Conservation (phyloP, 2,329 filamentous ascomycete genomes). For the Fusarium sp. region DNA sequence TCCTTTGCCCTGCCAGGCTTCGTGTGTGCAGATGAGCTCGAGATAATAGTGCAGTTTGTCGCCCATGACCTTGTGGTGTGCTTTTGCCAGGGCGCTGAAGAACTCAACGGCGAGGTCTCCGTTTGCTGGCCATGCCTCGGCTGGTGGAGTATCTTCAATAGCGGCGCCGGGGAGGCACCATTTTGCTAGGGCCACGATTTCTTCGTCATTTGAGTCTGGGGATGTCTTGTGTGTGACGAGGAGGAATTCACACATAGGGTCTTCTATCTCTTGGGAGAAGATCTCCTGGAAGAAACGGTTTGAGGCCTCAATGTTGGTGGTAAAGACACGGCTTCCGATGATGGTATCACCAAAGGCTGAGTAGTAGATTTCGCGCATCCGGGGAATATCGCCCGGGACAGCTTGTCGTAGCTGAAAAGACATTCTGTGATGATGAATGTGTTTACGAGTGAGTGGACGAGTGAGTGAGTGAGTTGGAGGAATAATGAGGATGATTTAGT, state of each 20-base stretch:
- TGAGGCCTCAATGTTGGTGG: conserved; percentile 43
- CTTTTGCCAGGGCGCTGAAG: conserved; percentile 55
- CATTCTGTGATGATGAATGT: conserved; percentile 32
- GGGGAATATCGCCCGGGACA: conserved; percentile 56
- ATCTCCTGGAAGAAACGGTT: conserved; percentile 54
- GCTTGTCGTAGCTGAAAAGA: conserved; percentile 55
- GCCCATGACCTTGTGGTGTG: conserved; percentile 56
- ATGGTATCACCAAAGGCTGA: conserved; percentile 59
- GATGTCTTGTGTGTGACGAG: conserved; percentile 54
- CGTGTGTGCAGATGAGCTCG: conserved; percentile 61
- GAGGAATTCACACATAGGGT: conserved; percentile 56
- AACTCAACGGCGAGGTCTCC: conserved; percentile 58
- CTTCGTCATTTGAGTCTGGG: conserved; percentile 26
- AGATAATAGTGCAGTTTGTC: conserved; percentile 63
- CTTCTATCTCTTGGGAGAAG: conserved; percentile 56
- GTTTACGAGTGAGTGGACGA: neutral
- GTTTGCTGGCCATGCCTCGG: conserved; percentile 57
- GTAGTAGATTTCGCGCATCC: conserved; percentile 60
- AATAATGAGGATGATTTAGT: neutral
- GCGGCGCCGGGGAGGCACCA: conserved; percentile 57
- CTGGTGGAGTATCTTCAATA: conserved; percentile 43
- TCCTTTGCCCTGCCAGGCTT: conserved; percentile 61
- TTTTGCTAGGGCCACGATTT: conserved; percentile 62
- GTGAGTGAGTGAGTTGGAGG: neutral
- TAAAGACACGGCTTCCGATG: conserved; percentile 57